Evolutionary conservation across 768 basidiomycete species (phyloP).

Genomic region (Suillus occidentalis): DNA sequence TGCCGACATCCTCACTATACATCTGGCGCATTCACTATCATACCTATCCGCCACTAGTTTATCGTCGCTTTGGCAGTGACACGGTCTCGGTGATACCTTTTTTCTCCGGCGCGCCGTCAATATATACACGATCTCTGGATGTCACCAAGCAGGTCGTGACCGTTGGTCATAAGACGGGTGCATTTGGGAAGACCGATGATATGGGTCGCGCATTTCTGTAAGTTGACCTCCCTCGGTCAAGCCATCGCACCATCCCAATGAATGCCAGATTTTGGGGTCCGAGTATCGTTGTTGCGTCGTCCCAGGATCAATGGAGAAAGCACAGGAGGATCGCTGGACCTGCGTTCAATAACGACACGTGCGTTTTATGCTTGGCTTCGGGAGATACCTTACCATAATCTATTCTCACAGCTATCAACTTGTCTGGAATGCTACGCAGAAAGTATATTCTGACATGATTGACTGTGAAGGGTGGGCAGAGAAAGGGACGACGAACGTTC

Average conservation of each 20-base stretch:
- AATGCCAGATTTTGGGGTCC: constrained; percentile 18
- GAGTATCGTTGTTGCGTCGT: constrained; percentile 13
- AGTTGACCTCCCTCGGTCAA: constrained; percentile 5
- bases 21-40: background rate
- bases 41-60: constrained; percentile 14
- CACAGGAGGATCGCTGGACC: constrained; percentile 21
- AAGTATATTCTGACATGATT: constrained; percentile 22
- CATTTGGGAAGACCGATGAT: constrained; percentile 19
- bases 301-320: constrained; percentile 20
- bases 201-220: constrained; percentile 17
- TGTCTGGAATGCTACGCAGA: constrained; percentile 21
- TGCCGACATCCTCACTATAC: background rate
- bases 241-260: background rate
- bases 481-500: constrained; percentile 19
- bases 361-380: constrained; percentile 2
- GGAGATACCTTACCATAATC: background rate
- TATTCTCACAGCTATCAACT: constrained; percentile 18
- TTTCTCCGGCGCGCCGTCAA: constrained; percentile 15
- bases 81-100: constrained; percentile 25
- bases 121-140: constrained; percentile 24
- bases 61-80: constrained; percentile 17
- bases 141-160: constrained; percentile 22
- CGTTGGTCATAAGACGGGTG: constrained; percentile 17
- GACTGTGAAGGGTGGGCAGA: constrained; percentile 18
- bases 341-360: constrained; percentile 27